These are phyloP conservation scores for Thalassiosira ordinaria DNA, from an alignment of 352 stramenopile species.

Conservation along the genomic window DNA sequence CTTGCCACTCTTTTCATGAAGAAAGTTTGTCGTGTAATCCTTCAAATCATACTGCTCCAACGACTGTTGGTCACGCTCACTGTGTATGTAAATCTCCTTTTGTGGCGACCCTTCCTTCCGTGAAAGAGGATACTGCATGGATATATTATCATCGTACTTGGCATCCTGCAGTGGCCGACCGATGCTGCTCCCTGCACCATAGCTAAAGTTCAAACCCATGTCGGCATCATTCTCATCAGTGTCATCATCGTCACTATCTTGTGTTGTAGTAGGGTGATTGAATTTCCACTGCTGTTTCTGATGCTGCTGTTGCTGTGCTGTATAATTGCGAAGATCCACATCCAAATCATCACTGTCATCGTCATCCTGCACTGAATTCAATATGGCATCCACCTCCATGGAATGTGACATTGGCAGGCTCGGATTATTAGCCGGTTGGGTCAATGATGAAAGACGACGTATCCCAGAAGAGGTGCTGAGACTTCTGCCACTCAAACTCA, in stretches of 20 bases:
- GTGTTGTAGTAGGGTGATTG: neutral
- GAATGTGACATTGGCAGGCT: slow-evolving; percentile 33
- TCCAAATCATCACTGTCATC: slow-evolving; percentile 10
- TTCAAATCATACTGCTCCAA: slow-evolving; percentile 28
- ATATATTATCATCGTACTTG: slow-evolving; percentile 31
- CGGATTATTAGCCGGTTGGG: neutral
- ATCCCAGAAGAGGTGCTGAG: neutral
- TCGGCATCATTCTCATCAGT: slow-evolving; percentile 19
- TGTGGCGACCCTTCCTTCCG: slow-evolving; percentile 10
- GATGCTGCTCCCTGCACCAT: too few relatives aligned
- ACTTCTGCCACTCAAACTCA: neutral
- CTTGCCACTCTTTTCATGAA: slow-evolving; percentile 1
- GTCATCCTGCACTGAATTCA: slow-evolving; percentile 62
- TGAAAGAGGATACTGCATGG: slow-evolving; percentile 33
- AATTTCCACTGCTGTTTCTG: neutral
- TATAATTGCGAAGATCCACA: slow-evolving; percentile 3
- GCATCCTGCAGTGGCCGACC: neutral
- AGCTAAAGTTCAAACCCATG: slow-evolving; percentile 39
- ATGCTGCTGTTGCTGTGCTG: neutral
- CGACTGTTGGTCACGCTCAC: slow-evolving; percentile 1
- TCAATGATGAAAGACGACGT: neutral
- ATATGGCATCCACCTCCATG: slow-evolving; percentile 67
- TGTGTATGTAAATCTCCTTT: slow-evolving; percentile 29
- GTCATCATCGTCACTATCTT: neutral
- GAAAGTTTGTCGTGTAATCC: slow-evolving; percentile 38